phyloP scores from a whole-genome alignment of 164 flowering plant species.

The Cinnamomum chago region DNA sequence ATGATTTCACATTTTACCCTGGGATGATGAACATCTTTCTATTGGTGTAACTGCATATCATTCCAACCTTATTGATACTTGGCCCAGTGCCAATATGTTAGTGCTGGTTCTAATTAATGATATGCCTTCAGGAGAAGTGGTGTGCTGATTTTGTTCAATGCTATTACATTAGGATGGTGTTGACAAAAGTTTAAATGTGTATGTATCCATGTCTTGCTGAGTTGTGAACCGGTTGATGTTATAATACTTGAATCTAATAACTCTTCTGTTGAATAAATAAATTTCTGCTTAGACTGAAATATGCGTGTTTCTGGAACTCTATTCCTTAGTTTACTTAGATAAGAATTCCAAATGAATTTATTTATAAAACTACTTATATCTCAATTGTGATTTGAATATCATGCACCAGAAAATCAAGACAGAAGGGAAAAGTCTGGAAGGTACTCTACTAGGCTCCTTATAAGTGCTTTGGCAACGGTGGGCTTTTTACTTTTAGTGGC shows the following conservation, averaged over 20 bases:
- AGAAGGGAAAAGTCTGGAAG: slow-evolving; percentile 40
- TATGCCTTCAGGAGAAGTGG: too few relatives aligned
- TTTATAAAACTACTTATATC: not conserved
- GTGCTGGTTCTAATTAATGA: too few relatives aligned
- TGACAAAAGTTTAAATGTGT: too few relatives aligned
- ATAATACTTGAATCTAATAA: not conserved
- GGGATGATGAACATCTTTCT: too few relatives aligned
- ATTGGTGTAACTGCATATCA: too few relatives aligned
- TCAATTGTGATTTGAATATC: not conserved
- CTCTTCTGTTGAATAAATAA: not conserved
- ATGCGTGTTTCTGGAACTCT: not conserved
- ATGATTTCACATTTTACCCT: too few relatives aligned
- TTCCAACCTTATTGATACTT: too few relatives aligned
- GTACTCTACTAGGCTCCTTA: slow-evolving; percentile 66
- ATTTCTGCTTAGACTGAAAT: not conserved
- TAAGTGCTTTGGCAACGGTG: slow-evolving; percentile 93
- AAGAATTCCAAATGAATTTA: not conserved
- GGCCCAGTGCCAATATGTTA: too few relatives aligned
- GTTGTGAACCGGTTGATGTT: not conserved
- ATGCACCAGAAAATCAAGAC: slow-evolving; percentile 20
- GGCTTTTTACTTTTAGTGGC: slow-evolving; percentile 95
- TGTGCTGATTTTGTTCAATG: too few relatives aligned
- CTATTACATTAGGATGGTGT: too few relatives aligned
- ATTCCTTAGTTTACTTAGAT: not conserved
- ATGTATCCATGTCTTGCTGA: too few relatives aligned